Percentiles rank a stretch among this genome's conserved stretches.
phyloP scores from a whole-genome alignment of 164 flowering plant species.

The Taxillus chinensis region DNA sequence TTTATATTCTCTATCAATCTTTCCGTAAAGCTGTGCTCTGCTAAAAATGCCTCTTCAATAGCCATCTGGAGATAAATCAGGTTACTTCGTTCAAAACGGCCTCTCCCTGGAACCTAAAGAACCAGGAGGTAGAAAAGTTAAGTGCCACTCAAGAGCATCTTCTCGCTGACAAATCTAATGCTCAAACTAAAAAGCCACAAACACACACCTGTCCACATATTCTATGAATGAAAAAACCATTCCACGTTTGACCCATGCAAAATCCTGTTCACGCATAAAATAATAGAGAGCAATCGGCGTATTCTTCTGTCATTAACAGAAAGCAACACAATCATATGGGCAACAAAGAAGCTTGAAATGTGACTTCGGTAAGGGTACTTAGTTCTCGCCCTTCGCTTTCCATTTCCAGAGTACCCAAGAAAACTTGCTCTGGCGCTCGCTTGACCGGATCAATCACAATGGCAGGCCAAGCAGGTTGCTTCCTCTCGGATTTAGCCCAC shows the following conservation, averaged over 20 bases:
- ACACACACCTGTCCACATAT: constrained; percentile 62
- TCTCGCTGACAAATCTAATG: too few relatives aligned
- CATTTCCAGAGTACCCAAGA: constrained; percentile 71
- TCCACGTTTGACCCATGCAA: constrained; percentile 83
- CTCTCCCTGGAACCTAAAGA: constrained; percentile 72
- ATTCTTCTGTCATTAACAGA: neutral
- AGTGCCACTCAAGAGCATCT: too few relatives aligned
- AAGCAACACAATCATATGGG: neutral
- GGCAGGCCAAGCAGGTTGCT: constrained; percentile 92
- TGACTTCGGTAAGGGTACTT: neutral
- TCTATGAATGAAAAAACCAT: constrained; percentile 81
- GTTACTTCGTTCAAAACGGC: constrained; percentile 41
- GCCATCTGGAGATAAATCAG: constrained; percentile 67
- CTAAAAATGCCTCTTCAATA: constrained; percentile 84
- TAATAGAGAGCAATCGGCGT: neutral
- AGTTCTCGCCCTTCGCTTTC: constrained; percentile 58
- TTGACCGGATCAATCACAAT: constrained; percentile 79
- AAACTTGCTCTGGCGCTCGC: constrained; percentile 76
- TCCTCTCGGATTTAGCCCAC: constrained; percentile 84
- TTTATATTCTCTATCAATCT: constrained; percentile 31
- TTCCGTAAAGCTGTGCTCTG: constrained; percentile 60
- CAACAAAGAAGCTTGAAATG: constrained; percentile 3
- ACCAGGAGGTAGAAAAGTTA: constrained; percentile 5
- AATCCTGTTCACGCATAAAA: constrained; percentile 51
- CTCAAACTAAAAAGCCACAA: neutral